Percentiles rank a stretch among this genome's conserved stretches.
phyloP scores from a whole-genome alignment of 106 monocot species.

The Agapanthus africanus region DNA sequence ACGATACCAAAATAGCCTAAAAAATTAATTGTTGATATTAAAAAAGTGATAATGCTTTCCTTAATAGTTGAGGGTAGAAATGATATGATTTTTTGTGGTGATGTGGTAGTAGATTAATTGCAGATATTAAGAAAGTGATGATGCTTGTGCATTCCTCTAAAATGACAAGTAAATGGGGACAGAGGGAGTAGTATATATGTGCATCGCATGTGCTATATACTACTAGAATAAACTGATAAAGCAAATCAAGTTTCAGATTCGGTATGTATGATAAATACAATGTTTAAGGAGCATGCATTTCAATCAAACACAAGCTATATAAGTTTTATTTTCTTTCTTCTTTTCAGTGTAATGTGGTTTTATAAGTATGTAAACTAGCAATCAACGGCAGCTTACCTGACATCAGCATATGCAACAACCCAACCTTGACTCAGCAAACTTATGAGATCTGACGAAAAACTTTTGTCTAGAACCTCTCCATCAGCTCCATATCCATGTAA shows the following conservation, averaged over 20 bases:
- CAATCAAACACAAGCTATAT: background rate
- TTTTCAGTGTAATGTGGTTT: background rate
- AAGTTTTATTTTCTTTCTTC: background rate
- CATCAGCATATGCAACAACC: slow-evolving; percentile 97
- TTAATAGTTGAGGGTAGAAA: no score
- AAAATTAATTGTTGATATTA: no score
- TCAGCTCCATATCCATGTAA: slow-evolving; percentile 96
- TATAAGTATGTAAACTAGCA: background rate
- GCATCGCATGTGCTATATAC: no score
- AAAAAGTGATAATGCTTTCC: no score
- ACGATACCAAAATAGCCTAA: no score
- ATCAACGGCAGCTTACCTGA: slow-evolving; percentile 44
- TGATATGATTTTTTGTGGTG: no score
- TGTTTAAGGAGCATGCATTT: background rate
- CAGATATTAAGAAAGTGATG: no score
- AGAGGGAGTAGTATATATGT: no score
- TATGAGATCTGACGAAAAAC: slow-evolving; percentile 67
- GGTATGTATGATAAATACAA: background rate
- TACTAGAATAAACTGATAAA: slow-evolving; percentile 1
- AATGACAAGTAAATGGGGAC: no score
- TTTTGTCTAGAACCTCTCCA: slow-evolving; percentile 87
- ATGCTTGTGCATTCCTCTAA: no score
- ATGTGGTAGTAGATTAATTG: no score
- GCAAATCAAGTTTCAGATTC: background rate
- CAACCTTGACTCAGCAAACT: slow-evolving; percentile 82